Evolutionary conservation across 1,284 basidiomycete species (phyloP), one percentile per base, ranked within the genome.

Genomic region (Marasmius tenuissimus): DNA sequence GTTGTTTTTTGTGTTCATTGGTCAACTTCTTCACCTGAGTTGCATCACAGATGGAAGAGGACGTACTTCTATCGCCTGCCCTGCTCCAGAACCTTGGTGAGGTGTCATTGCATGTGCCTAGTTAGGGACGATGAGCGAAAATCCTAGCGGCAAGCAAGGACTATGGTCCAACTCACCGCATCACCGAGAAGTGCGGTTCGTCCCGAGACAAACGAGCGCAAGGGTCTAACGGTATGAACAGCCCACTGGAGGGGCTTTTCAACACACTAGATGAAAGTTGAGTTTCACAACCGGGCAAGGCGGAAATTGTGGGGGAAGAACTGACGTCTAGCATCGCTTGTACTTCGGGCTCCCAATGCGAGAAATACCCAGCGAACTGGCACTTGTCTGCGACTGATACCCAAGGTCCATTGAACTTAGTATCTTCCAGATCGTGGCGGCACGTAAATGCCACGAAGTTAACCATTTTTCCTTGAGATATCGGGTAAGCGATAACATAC

Each of bases 181-280:
- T 84, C 82, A 1, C 83, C 83, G 5, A 82, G 60, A 5, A 84
- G 65, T 3, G 78, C 76, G 16, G 82, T 74, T 1, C 72, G 67
- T 0, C 73, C 76, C 11, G 69, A 67, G 3, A 74, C 72, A 60
- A 75, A 81, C 16, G 74, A 72, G 0, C 71, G 70, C 45, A 83
- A 68, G 4, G 74, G 72, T n/a, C 69, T 68, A 2, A 80, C 64
- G n/a, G 74, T 74, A 61, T 81, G 80, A 7, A 84, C 71, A 0
- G 79, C 78, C 82, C 81, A 84, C 57, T 75, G 74, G 40, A 69
- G 72, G 8, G 78, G 75, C 39, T 73, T 72, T 14, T 76, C 72
- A 18, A 79, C 74, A 59, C 76, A 78, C 77, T 75, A 42, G 53
- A 49, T 1, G 20, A n/a, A 59, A 27, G 14, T 16, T 35, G 12